Base-by-base conservation (phyloP, 1,139 yeast species). In the Debaryomycetaceae sp. region DNA sequence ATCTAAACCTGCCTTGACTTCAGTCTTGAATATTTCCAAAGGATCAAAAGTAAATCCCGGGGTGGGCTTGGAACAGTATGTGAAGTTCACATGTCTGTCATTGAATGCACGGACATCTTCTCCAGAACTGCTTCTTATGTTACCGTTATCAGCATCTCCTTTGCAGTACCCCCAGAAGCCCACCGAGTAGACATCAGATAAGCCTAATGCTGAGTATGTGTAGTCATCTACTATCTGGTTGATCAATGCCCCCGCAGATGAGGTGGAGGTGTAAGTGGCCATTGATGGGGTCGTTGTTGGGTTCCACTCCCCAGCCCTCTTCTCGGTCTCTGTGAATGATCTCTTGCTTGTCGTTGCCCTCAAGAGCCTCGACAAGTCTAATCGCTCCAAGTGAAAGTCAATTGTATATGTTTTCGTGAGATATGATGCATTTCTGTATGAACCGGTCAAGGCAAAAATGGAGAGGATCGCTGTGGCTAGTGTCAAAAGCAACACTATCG, bases 101-200 rank as follows among this genome's bases (percentile, higher is more conserved):
- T 69, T 68, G 46, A 63, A 60, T 9, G 61, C 59, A 38, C 60
- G 49, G 42, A 56, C 46, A 23, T 49, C 45, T 24, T 45, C 42
- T n/a, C 51, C 54, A 23, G 53, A 40, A 14, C 49, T 47, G 33
- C 50, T 47, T 34, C 46, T 45, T 14, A 53, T 48, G 2, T 47
- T 42, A 13, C 42, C 38, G n/a, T 52, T 51, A 20, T 55, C 49
- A 27, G 56, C 53, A 4, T 49, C 46, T 23, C 91, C 93, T 53
- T 75, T 69, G 63, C 95, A 87, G 65, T 84, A 86, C 31, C 90
- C 91, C 81, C 90, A 85, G 59, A 76, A 72, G 40, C 89, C 81
- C 37, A 84, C 67, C 13, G 83, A 73, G 59, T 84, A 85, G 24
- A 81, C 78, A 41, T 80, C 81, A 6, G 86, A 68, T 31, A 85